Base-by-base conservation (phyloP, 2,329 filamentous ascomycete genomes). In the Colletotrichum melonis region DNA sequence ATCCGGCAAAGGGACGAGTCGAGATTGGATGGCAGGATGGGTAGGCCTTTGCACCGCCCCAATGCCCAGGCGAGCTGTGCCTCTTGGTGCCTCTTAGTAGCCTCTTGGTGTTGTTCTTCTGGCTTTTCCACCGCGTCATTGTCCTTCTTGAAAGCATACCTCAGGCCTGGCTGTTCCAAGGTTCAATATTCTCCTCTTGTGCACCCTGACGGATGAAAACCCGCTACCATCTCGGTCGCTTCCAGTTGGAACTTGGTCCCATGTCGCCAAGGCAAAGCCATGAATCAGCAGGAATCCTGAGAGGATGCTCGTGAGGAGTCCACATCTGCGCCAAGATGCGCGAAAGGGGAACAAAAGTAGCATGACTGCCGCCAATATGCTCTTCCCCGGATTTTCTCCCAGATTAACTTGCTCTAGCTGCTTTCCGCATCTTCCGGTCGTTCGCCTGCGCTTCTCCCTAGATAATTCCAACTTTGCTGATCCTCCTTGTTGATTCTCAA, bases 21-120 rank as follows among this genome's bases (percentile, higher is more conserved):
- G 60, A 70, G 70, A 73, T 73, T 73, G 67, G 60, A 70, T 73
- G 70, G 26, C 60, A 62, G 35, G 35, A 42, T 42, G 35, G 35
- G 35, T 16, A 42, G 69, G 22, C 28, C 32, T 32, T 52, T 56
- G 67, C 70, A 73, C 70, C 70, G 70, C 70, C 70, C 67, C 70
- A 62, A 70, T 73, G 70, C 70, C 70, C 67, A 73, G 70, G 60
- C 67, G 24, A 70, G 60, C 70, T 56, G 67, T 57, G 59, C 55
- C 16, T 59, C 54, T 60, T 64, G 60, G 60, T 70, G 70, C 52
- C 52, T 55, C 22, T 55, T 28, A 16, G 35, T 42, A 42, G 35
- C 35, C 11, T 42, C 35, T 42, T 42, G 35, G 35, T 42, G 35
- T 60, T 66, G 38, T n/a, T 49, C 16, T 56, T 16, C 30, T 26